phyloP scores from a whole-genome alignment of 257 asterid genomes.

The Salvia miltiorrhiza region DNA sequence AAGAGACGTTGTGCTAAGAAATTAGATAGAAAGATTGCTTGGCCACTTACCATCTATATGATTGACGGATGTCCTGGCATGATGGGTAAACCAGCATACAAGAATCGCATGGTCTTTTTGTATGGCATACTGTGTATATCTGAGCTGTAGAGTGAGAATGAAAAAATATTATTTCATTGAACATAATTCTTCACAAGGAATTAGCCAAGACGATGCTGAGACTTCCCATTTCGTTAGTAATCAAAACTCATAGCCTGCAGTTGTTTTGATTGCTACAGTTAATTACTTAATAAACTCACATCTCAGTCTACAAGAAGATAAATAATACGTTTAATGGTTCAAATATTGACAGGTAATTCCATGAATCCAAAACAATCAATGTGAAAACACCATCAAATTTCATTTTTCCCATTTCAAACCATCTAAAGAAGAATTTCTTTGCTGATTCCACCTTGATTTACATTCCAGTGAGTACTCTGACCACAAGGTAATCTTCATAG shows the following conservation, averaged over 20 bases:
- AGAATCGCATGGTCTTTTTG: conserved; percentile 37
- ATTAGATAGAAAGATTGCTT: not conserved
- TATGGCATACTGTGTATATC: conserved; percentile 37
- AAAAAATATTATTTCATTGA: not conserved
- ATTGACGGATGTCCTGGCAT: conserved; percentile 43
- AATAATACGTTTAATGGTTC: not conserved
- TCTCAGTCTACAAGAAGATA: not conserved
- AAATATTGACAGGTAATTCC: not conserved
- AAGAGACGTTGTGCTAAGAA: not conserved
- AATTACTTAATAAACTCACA: not conserved
- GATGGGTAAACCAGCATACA: conserved; percentile 49
- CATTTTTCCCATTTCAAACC: no score
- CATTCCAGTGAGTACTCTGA: no score
- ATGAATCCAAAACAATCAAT: not conserved
- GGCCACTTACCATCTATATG: conserved; percentile 50
- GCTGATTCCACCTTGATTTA: no score
- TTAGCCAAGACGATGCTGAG: not conserved
- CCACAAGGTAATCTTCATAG: no score
- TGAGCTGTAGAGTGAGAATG: conserved; percentile 47
- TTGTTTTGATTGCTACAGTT: no score
- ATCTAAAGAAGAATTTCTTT: no score
- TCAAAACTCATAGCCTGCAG: not conserved
- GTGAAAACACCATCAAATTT: not conserved
- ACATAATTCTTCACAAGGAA: not conserved
- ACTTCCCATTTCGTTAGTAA: not conserved